Conservation (phyloP, 1,139 yeast genomes). For the Kodamaea alishanica region DNA sequence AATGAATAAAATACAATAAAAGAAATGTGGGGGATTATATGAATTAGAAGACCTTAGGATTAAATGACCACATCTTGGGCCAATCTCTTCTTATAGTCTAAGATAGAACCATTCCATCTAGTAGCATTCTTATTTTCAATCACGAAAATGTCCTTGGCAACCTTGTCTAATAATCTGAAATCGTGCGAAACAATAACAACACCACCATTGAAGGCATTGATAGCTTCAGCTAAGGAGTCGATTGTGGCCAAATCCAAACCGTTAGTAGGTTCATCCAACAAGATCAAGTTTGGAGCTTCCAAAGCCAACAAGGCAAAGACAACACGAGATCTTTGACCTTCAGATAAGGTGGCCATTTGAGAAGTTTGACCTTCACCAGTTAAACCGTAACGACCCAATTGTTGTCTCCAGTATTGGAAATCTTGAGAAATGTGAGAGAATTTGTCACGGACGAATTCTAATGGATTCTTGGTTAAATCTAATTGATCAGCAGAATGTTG, state of each 20-base stretch:
- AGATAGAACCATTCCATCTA: slow-evolving; percentile 90
- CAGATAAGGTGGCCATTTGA: slow-evolving; percentile 96
- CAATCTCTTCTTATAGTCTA: slow-evolving; percentile 89
- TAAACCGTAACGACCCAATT: slow-evolving; percentile 95
- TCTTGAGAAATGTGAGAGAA: slow-evolving; percentile 90
- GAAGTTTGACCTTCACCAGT: slow-evolving; percentile 99
- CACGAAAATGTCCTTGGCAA: slow-evolving; percentile 95
- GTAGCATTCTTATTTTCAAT: slow-evolving; percentile 94
- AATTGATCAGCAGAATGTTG: slow-evolving; percentile 99
- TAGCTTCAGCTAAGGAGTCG: slow-evolving; percentile 96
- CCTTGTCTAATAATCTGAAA: slow-evolving; percentile 95
- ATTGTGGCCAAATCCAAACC: slow-evolving; percentile 98
- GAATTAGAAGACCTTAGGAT: slow-evolving; percentile 8
- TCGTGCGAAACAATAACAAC: slow-evolving; percentile 98
- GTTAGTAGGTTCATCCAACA: slow-evolving; percentile 98
- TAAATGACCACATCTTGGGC: slow-evolving; percentile 81
- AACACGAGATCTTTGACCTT: slow-evolving; percentile 98
- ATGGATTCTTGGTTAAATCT: slow-evolving; percentile 89
- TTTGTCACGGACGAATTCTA: slow-evolving; percentile 95
- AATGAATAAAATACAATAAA: not conserved
- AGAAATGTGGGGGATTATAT: not conserved
- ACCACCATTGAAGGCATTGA: slow-evolving; percentile 93
- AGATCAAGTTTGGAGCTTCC: slow-evolving; percentile 89
- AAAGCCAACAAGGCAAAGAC: slow-evolving; percentile 94
- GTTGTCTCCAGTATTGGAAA: slow-evolving; percentile 98